Evolutionary conservation across 352 stramenopile species (phyloP).

Genomic region (Peronospora farinosa): DNA sequence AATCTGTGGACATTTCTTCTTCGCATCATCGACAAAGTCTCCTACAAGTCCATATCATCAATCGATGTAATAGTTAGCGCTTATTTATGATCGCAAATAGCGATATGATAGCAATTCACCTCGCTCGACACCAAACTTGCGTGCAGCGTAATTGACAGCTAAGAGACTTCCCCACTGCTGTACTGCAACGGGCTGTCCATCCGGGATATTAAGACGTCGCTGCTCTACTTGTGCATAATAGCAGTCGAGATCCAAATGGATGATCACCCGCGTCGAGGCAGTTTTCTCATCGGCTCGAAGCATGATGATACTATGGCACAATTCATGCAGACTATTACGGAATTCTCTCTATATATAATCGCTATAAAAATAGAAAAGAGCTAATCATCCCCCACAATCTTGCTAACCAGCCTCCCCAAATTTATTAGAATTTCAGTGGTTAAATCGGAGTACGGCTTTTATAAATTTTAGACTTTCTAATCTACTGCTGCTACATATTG

Average conservation of each 20-base stretch:
- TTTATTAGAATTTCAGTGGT: too few relatives aligned
- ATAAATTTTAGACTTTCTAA: too few relatives aligned
- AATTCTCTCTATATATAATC: neutral
- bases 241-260: conserved; percentile 84
- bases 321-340: too few relatives aligned
- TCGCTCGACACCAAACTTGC: conserved; percentile 60
- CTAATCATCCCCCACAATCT: too few relatives aligned
- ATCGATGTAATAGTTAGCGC: neutral
- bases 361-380: neutral
- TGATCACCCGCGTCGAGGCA: conserved; percentile 43
- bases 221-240: conserved; percentile 86
- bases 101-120: conserved; percentile 14
- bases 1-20: conserved; percentile 73
- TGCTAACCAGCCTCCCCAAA: too few relatives aligned
- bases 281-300: conserved; percentile 1
- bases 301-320: neutral
- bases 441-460: too few relatives aligned
- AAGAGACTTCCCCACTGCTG: conserved; percentile 83
- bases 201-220: conserved; percentile 56
- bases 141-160: conserved; percentile 78
- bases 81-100: neutral
- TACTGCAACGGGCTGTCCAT: conserved; percentile 58
- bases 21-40: conserved; percentile 47
- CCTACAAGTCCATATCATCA: conserved; percentile 22
- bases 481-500: too few relatives aligned